phyloP scores from a whole-genome alignment of 176 grass and related monocot genomes.

The Neostapfia colusana region DNA sequence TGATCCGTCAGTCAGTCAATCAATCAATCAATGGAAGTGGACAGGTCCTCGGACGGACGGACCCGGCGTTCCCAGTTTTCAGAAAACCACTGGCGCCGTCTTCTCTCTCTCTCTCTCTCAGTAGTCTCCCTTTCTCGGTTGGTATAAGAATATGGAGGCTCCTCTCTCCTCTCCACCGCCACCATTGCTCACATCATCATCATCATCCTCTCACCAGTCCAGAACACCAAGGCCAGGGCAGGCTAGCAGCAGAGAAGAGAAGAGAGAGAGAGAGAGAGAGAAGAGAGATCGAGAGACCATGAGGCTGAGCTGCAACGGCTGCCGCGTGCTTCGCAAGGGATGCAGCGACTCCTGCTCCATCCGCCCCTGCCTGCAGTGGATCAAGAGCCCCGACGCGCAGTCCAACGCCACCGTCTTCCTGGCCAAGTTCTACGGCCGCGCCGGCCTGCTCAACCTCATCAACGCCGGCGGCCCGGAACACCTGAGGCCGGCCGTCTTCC shows the following conservation, averaged over 20 bases:
- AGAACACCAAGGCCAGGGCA: too few relatives aligned
- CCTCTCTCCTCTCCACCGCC: too few relatives aligned
- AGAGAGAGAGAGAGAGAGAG: too few relatives aligned
- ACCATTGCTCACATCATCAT: too few relatives aligned
- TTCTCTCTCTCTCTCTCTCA: too few relatives aligned
- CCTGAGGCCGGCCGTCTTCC: conserved; percentile 8
- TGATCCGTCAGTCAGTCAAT: too few relatives aligned
- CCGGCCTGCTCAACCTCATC: conserved; percentile 51
- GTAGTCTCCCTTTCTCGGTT: too few relatives aligned
- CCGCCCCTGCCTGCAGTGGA: conserved; percentile 48
- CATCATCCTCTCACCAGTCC: too few relatives aligned
- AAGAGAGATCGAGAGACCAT: not conserved
- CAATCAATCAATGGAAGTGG: too few relatives aligned
- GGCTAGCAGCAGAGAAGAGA: too few relatives aligned
- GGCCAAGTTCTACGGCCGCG: conserved; percentile 63
- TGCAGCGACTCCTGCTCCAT: conserved; percentile 47
- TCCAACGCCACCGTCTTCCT: conserved; percentile 55
- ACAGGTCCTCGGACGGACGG: not conserved
- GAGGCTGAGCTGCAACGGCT: conserved; percentile 54
- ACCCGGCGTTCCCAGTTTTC: not conserved
- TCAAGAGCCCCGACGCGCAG: conserved; percentile 47
- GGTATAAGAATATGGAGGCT: too few relatives aligned
- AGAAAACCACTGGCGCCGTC: not conserved
- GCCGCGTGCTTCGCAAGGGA: conserved; percentile 49
- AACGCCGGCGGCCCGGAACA: conserved; percentile 22